phyloP scores from a whole-genome alignment of 2,329 filamentous ascomycete genomes.

The Phialophora verrucosa region DNA sequence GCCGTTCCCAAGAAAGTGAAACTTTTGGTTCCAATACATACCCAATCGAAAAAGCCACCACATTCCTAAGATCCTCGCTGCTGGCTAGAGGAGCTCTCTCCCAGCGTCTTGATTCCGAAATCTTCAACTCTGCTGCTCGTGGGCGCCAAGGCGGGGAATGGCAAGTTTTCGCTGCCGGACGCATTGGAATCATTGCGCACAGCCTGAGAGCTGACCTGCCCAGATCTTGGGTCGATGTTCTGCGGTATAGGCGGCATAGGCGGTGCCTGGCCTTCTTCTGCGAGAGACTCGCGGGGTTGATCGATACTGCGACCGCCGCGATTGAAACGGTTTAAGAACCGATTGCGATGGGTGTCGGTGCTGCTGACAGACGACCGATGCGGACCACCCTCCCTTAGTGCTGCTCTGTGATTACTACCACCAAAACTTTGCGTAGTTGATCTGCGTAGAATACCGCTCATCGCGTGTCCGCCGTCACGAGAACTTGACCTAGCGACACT shows the following conservation, averaged over 20 bases:
- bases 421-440: slow-evolving; percentile 41
- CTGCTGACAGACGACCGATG: slow-evolving; percentile 34
- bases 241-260: slow-evolving; percentile 11
- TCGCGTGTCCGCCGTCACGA: slow-evolving; percentile 39
- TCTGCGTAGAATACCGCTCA: slow-evolving; percentile 38
- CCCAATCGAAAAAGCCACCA: not conserved
- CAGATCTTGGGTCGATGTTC: slow-evolving; percentile 35
- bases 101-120: slow-evolving; percentile 22
- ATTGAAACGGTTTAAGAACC: slow-evolving; percentile 63
- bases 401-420: slow-evolving; percentile 30
- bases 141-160: slow-evolving; percentile 22
- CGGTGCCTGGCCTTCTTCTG: slow-evolving; percentile 35
- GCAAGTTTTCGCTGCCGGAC: slow-evolving; percentile 17
- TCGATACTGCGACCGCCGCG: slow-evolving; percentile 36
- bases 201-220: slow-evolving; percentile 35
- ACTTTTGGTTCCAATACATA: not conserved
- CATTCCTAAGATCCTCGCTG: not conserved
- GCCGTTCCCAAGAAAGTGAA: not conserved
- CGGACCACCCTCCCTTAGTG: slow-evolving; percentile 9
- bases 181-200: slow-evolving; percentile 30
- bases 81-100: slow-evolving; percentile 10
- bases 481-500: slow-evolving; percentile 18
- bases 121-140: slow-evolving; percentile 22
- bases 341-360: slow-evolving; percentile 60
- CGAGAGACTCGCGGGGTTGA: slow-evolving; percentile 32